Evolutionary conservation across 2,329 filamentous ascomycete species (phyloP), one percentile per base, ranked within the genome.

Genomic region (Aspergillus sp.): DNA sequence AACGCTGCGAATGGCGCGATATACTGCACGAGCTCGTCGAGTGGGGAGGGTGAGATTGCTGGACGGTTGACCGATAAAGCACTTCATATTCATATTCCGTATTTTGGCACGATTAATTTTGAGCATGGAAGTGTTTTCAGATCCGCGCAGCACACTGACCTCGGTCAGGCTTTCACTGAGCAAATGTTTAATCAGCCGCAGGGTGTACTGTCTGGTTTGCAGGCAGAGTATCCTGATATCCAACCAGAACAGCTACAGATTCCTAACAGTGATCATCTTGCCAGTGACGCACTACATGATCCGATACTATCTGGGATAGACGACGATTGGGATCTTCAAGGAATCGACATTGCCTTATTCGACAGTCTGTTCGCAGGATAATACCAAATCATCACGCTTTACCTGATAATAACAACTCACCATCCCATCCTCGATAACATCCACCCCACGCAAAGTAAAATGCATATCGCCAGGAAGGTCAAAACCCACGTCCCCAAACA

Each of bases 1-100:
- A 70, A 72, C 8, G 68, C 73, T 0, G 67, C 71, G 0, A 59
- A 55, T 2, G 76, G 72, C 0, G 61, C 47, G 1, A 33, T 51
- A 21, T 58, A 58, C 8, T 51, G 31, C n/a, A 58, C 56, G 19
- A 55, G 39, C 15, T 44, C 56, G 8, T 47, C 46, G 2, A 21
- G 7, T 1, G 15, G 37, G 7, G 57, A 56, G 35, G 52, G 47
- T 4, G 57, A 56, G 19, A 52, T 45, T 39, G 45, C 48, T 2
- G 53, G 52, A 3, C 5, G 25, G 9, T 2, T 5, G 52, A 6
- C 47, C 23, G 52, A 48, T 2, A 43, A 35, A 4, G 33, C 25
- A 7, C 21, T 59, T 3, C 41, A 49, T 11, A 31, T 59, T 2
- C 49, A 52, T 6, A 56, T 59, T 6, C 57, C 57, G 3, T 59